Conservation (phyloP, 108 stramenopile genomes). For the Tribonema minus region DNA sequence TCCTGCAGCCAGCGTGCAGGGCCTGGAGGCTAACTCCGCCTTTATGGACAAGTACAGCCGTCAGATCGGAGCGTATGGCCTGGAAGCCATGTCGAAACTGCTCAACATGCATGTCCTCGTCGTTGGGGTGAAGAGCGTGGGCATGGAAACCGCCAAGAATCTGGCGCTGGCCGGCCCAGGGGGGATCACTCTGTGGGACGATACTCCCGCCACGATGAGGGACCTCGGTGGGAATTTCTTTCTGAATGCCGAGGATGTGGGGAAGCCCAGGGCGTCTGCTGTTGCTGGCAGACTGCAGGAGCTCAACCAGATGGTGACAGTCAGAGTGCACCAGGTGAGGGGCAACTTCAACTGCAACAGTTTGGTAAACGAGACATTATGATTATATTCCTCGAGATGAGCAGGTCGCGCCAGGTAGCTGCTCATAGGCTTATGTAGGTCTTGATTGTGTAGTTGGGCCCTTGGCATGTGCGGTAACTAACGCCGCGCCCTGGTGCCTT, state of each 20-base stretch:
- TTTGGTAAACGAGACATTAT: too few relatives aligned
- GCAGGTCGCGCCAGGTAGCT: too few relatives aligned
- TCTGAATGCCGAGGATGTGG: constrained; percentile 53
- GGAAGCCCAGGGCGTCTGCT: constrained; percentile 44
- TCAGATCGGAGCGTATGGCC: constrained; percentile 60
- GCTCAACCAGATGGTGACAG: constrained; percentile 56
- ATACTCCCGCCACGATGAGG: constrained; percentile 8
- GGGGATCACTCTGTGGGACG: constrained; percentile 51
- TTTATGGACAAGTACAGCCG: constrained; percentile 62
- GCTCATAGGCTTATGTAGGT: too few relatives aligned
- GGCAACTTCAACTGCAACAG: too few relatives aligned
- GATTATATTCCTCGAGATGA: too few relatives aligned
- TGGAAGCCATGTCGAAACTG: constrained; percentile 56
- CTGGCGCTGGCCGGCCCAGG: constrained; percentile 59
- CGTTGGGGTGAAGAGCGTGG: constrained; percentile 57
- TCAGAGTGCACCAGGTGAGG: constrained; percentile 28
- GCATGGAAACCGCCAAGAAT: constrained; percentile 60
- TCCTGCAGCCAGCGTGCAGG: not conserved
- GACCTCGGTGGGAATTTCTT: constrained; percentile 63
- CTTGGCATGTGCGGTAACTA: too few relatives aligned
- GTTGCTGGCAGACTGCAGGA: constrained; percentile 47
- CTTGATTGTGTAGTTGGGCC: too few relatives aligned
- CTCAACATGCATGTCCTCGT: constrained; percentile 54
- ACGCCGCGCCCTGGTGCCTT: too few relatives aligned
- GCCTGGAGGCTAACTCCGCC: constrained; percentile 46